Evolutionary conservation across 192 early-diverging fungal genomes (phyloP).

Genomic region (Blastocladiella britannica): DNA sequence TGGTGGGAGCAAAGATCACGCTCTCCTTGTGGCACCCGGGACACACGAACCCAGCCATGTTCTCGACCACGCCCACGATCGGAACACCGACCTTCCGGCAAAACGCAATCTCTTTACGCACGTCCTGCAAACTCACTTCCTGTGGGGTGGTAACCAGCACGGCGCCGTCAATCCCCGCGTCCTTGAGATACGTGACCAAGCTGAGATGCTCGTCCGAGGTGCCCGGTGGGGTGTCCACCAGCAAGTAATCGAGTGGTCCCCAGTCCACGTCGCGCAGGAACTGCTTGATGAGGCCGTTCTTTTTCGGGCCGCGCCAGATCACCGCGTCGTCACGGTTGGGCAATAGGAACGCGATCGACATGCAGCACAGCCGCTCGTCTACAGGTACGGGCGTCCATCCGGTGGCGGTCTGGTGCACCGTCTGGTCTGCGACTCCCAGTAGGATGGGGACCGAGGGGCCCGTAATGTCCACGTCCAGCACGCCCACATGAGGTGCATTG

Average conservation of each 20-base stretch:
- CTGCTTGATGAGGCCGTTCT: constrained; percentile 87
- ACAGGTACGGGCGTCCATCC: constrained; percentile 70
- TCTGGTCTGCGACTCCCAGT: constrained; percentile 62
- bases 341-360: constrained; percentile 90
- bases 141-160: constrained; percentile 90
- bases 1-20: constrained; percentile 49
- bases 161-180: constrained; percentile 62
- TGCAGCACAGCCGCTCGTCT: constrained; percentile 56
- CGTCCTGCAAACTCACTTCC: constrained; percentile 66
- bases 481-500: constrained; percentile 37
- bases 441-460: constrained; percentile 87
- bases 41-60: constrained; percentile 95
- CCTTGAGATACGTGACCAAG: constrained; percentile 52
- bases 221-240: constrained; percentile 92
- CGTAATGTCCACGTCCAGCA: constrained; percentile 91
- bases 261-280: constrained; percentile 91
- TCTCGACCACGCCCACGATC: constrained; percentile 84
- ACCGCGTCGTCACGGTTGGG: constrained; percentile 70
- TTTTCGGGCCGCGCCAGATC: constrained; percentile 89
- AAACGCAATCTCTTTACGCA: constrained; percentile 95
- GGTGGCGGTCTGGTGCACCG: constrained; percentile 56
- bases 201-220: constrained; percentile 94
- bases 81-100: constrained; percentile 75
- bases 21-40: constrained; percentile 47
- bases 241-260: constrained; percentile 69